Conservation (phyloP, 2,329 filamentous ascomycete genomes). For the Basipetospora chlamydospora region DNA sequence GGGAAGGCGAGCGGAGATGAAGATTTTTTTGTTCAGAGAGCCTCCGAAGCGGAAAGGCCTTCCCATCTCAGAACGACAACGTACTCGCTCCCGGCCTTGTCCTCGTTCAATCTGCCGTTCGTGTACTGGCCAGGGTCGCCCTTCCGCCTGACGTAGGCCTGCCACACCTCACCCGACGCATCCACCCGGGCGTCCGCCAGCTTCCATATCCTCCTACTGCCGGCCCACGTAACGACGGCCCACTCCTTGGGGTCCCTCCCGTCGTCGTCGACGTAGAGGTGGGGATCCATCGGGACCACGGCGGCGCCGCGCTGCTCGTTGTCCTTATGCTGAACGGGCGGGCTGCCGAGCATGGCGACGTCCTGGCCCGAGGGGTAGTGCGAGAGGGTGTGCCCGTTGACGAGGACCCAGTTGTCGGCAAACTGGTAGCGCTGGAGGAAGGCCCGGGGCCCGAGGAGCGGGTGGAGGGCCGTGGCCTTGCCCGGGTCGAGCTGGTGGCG, state of each 20-base stretch:
- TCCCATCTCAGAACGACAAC: constrained; percentile 19
- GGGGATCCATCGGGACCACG: neutral
- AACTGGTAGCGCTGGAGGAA: constrained; percentile 32
- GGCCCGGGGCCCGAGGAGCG: constrained; percentile 28
- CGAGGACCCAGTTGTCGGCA: constrained; percentile 29
- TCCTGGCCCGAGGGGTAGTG: constrained; percentile 22
- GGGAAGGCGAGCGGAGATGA: too few relatives aligned
- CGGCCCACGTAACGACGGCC: constrained; percentile 12
- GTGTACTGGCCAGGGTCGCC: constrained; percentile 10
- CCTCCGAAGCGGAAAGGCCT: neutral
- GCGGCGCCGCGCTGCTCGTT: neutral
- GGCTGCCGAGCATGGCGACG: constrained; percentile 1
- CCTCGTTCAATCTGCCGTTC: constrained; percentile 10
- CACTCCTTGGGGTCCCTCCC: constrained; percentile 3
- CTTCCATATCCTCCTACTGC: constrained; percentile 15
- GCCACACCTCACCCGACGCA: constrained; percentile 14
- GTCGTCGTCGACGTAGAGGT: constrained; percentile 4
- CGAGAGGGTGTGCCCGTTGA: constrained; percentile 30
- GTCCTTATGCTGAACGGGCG: neutral
- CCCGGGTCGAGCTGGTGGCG: constrained; percentile 24
- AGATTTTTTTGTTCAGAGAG: neutral
- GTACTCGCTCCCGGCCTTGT: constrained; percentile 15
- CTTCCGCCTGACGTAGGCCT: constrained; percentile 17
- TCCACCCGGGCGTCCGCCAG: constrained; percentile 14
- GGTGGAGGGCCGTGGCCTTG: constrained; percentile 25